Evolutionary conservation across 2,329 filamentous ascomycete genomes (phyloP), one percentile per base, ranked within the genome.

Genomic region (Raffaelea albimanens): DNA sequence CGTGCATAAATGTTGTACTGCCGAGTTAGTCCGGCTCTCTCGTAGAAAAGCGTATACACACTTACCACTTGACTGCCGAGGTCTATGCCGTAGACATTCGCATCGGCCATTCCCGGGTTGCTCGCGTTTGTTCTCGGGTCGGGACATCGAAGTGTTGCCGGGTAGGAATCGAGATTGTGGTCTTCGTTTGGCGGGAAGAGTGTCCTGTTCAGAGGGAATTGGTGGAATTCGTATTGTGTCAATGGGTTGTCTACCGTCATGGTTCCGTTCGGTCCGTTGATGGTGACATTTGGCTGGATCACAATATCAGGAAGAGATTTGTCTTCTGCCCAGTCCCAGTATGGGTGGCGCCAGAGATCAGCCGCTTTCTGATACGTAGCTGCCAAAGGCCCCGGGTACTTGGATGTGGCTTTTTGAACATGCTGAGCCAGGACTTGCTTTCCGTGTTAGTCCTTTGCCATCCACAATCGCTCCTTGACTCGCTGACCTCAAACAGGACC

Each of bases 281-380:
- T 33, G 2, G 52, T 51, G 23, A 56, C 34, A 11, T 42, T 45
- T 18, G 34, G 16, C 21, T 19, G 40, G 5, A 44, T 38, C 3
- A 49, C 22, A 11, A 31, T 38, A 57, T 58, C 9, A 58, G 72
- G 72, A 2, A 76, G 63, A 25, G 53, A 48, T 7, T 60, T 53
- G 40, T 68, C 56, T 2, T 52, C 50, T 2, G 63, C 70, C 72
- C 72, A 76, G 56, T 75, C 72, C 73, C 73, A 76, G 58, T 64
- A 74, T 5, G 72, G 71, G 14, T 65, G 56, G 29, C 71, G 66
- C 31, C 74, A 65, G 0, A 49, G 55, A 22, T 69, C 61, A 2
- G 70, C 70, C 2, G 71, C 71, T 2, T 59, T 47, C 16, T 55
- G 52, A 47, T 75, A 76, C 49, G 49, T 43, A 33, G 50, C 44